Percentiles rank a stretch among this genome's conserved stretches.
Evolutionary conservation across 1,284 basidiomycete species (phyloP).

Genomic region (Anthracocystis panici-leucophaei): DNA sequence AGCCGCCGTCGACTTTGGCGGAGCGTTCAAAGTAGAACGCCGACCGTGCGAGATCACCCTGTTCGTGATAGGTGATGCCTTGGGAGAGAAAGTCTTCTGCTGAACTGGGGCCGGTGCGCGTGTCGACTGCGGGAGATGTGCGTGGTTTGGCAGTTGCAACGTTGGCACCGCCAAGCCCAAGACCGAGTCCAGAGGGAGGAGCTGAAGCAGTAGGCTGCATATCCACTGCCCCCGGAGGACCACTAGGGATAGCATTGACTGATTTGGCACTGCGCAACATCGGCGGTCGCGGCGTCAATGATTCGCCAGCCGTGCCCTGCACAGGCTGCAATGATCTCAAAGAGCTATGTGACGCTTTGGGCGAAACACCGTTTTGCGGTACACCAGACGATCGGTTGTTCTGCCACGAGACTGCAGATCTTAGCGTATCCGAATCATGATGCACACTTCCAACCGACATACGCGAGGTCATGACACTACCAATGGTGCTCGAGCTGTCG

Average conservation of each 20-base stretch:
- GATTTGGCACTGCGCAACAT: slow-evolving; percentile 43
- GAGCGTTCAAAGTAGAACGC: slow-evolving; percentile 83
- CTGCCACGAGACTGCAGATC: slow-evolving; percentile 20
- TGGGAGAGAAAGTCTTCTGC: slow-evolving; percentile 62
- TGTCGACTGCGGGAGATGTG: slow-evolving; percentile 42
- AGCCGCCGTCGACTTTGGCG: slow-evolving; percentile 81
- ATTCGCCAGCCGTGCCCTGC: slow-evolving; percentile 7
- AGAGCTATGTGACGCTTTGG: slow-evolving; percentile 26
- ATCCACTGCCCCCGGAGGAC: slow-evolving; percentile 8
- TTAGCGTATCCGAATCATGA: slow-evolving; percentile 26
- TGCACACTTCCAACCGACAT: slow-evolving; percentile 48
- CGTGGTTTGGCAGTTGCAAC: slow-evolving; percentile 11
- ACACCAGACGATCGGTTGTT: neutral
- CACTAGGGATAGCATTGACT: slow-evolving; percentile 14
- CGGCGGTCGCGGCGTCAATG: neutral
- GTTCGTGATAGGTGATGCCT: slow-evolving; percentile 85
- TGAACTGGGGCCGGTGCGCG: slow-evolving; percentile 44
- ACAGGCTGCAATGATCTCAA: slow-evolving; percentile 33
- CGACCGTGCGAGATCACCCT: slow-evolving; percentile 79
- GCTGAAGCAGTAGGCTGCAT: slow-evolving; percentile 36
- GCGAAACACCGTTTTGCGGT: slow-evolving; percentile 3
- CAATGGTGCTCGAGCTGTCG: slow-evolving; percentile 58
- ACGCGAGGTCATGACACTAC: slow-evolving; percentile 41
- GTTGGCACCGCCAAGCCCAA: neutral
- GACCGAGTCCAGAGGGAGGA: slow-evolving; percentile 6